Evolutionary conservation across 139 green algal species (phyloP), one percentile per base, ranked within the genome.

Genomic region (Spirogloea muscicola): DNA sequence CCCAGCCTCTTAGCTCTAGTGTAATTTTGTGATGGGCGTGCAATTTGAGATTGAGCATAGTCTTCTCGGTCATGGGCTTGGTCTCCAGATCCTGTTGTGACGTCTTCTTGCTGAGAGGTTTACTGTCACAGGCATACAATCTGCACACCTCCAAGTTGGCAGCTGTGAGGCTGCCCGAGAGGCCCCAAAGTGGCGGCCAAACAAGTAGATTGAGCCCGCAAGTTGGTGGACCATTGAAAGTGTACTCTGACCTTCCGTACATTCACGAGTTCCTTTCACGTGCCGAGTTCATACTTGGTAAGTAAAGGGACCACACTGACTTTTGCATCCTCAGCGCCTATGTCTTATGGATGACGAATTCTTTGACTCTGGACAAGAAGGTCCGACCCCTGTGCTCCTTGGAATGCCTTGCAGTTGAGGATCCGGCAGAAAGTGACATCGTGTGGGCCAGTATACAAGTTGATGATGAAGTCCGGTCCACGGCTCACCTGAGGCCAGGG

Each of bases 381-480:
- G 52, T 58, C 7, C 7, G 5, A 68, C 29, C 29, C 10, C 13
- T 13, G 10, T 55, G 10, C 29, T 64, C 55, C 16, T 16, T 55
- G 10, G 10, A 68, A 9, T 42, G 6, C n/a, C 7, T 21, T 9
- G 44, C 72, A 81, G 72, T 81, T 3, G 66, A 81, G 25, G 27
- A 66, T 2, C 39, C 41, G 18, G 41, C 21, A 18, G 72, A 81
- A 13, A 66, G 65, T 3, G 72, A 81, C 68, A 68, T 81, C 31
- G 37, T 81, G 1, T 81, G 63, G 64, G 38, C 67, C 31, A 55
- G 39, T 37, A 40, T 34, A 3, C 72, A 81, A 37, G 31, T 81
- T 27, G 72, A 81, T 36, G 72, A 81, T 21, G 72, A n/a, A 0
- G 71, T 74, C 49, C 31, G 72, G 4, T 9, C 46, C 3, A 25